Base-by-base conservation (phyloP, 2,329 filamentous ascomycete genomes). In the Didymosphaeria variabile region DNA sequence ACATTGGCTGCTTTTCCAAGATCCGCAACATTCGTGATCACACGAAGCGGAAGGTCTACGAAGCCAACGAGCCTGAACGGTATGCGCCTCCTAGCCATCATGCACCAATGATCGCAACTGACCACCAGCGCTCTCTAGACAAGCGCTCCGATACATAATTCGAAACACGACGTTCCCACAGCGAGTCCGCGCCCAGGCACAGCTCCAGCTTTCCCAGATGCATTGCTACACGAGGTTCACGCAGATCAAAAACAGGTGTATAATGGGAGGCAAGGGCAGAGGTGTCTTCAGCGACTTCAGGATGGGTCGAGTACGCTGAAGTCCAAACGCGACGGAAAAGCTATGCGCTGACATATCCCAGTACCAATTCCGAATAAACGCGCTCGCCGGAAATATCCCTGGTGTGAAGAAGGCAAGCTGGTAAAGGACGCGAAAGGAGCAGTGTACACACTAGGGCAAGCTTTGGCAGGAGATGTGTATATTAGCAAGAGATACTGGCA, bases 341-440 rank as follows among this genome's bases (percentile, higher is more conserved):
- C 5, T 17, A 26, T 17, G 32, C 17, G 45, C 59, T 72, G 68
- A 65, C 72, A 55, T n/a, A 17, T 36, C n/a, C 13, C 60, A 98
- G 94, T 99, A 87, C 80, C 93, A 94, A 83, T 99, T 99, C 83
- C 88, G 95, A 78, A 84, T 95, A 81, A 90, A 97, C 79, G 95
- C 95, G 19, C 82, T 97, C 65, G 90, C 87, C 34, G 95, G 95
- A 54, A 88, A 92, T 63, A 78, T 99, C 56, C 94, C 95, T 0
- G 95, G 95, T 72, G 95, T 99, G 58, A 93, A 90, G 86, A 97
- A 97, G 84, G 95, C 95, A 53, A 96, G 92, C 80, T 99, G 95
- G 95, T 99, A 92, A 26, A 47, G 42, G 34, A 58, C 32, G 57
- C 32, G 40, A 6, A 19, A 21, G 56, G 31, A 47, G 2, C 1